These are phyloP conservation scores for Tulasnella sp. DNA, from an alignment of 768 basidiomycete genomes.

Conservation along the genomic window DNA sequence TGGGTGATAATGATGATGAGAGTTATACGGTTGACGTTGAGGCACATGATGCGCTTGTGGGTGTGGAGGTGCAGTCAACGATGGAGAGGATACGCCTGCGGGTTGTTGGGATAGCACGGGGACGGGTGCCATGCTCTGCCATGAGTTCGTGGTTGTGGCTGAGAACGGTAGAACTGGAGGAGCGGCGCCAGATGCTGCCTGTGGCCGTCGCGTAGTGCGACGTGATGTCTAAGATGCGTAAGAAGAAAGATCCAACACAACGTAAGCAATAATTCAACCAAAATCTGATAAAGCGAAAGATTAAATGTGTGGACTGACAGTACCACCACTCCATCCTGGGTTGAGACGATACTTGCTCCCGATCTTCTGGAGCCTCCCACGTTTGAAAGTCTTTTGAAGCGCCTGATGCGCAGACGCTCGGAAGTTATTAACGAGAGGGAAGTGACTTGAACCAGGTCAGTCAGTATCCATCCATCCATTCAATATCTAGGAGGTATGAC, in stretches of 20 bases:
- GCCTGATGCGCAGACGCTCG: constrained; percentile 84
- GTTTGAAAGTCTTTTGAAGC: constrained; percentile 72
- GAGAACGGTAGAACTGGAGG: constrained; percentile 4
- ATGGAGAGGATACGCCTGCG: neutral
- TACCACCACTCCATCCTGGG: constrained; percentile 64
- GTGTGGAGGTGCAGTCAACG: neutral
- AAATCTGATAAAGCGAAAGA: neutral
- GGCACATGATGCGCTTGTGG: neutral
- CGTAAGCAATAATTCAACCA: neutral
- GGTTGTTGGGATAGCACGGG: neutral
- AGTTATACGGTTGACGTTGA: neutral
- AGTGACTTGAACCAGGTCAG: constrained; percentile 35
- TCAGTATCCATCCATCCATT: no score
- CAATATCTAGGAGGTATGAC: no score
- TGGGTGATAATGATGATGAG: neutral
- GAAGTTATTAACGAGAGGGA: constrained; percentile 81
- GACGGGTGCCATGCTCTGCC: neutral
- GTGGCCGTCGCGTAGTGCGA: constrained; percentile 70
- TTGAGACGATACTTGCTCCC: constrained; percentile 67
- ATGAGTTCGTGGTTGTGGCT: neutral
- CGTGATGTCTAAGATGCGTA: constrained; percentile 48
- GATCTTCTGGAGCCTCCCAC: constrained; percentile 70
- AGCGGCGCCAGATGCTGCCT: constrained; percentile 25
- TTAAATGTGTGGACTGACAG: constrained; percentile 37
- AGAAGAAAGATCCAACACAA: neutral